Evolutionary conservation across 2,329 filamentous ascomycete species (phyloP).

Genomic region (Sporothrix globosa): DNA sequence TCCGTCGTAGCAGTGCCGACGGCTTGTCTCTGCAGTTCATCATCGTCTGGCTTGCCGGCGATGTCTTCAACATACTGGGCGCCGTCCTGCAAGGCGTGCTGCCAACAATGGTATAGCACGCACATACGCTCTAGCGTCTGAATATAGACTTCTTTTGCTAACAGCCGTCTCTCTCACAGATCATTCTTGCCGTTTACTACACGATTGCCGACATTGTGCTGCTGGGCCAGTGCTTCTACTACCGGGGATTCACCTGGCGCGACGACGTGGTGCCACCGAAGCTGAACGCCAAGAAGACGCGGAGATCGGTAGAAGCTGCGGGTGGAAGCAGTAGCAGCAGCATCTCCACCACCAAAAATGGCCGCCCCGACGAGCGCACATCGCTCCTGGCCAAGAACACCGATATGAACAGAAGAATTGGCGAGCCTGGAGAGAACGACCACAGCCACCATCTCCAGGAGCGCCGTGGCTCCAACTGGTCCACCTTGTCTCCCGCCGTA

Average conservation of each 20-base stretch:
- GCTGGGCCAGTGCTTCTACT: slow-evolving; percentile 90
- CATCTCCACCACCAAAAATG: not conserved
- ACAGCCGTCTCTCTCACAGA: slow-evolving; percentile 26
- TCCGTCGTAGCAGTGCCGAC: slow-evolving; percentile 38
- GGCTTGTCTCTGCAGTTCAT: slow-evolving; percentile 67
- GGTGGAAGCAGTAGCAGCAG: slow-evolving; percentile 39
- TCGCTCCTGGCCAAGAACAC: slow-evolving; percentile 43
- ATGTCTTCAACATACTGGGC: slow-evolving; percentile 52
- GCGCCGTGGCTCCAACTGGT: slow-evolving; percentile 60
- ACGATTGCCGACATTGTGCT: slow-evolving; percentile 59
- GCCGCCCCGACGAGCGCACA: slow-evolving; percentile 55
- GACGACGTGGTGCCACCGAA: slow-evolving; percentile 55
- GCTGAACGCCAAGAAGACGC: slow-evolving; percentile 44
- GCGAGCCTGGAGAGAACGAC: not conserved
- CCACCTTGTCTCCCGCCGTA: slow-evolving; percentile 76
- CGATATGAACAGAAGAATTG: slow-evolving; percentile 39
- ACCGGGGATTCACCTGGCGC: slow-evolving; percentile 76
- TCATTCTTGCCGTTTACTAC: slow-evolving; percentile 40
- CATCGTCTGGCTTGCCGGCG: slow-evolving; percentile 87
- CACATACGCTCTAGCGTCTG: too few species aligned
- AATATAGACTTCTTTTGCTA: not conserved
- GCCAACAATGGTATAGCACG: slow-evolving; percentile 74
- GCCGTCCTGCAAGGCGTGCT: slow-evolving; percentile 64
- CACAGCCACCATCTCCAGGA: slow-evolving; percentile 44
- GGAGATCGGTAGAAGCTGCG: slow-evolving; percentile 26